Conservation (phyloP, 306 rosid genomes). For the Prunus fruticosa region DNA sequence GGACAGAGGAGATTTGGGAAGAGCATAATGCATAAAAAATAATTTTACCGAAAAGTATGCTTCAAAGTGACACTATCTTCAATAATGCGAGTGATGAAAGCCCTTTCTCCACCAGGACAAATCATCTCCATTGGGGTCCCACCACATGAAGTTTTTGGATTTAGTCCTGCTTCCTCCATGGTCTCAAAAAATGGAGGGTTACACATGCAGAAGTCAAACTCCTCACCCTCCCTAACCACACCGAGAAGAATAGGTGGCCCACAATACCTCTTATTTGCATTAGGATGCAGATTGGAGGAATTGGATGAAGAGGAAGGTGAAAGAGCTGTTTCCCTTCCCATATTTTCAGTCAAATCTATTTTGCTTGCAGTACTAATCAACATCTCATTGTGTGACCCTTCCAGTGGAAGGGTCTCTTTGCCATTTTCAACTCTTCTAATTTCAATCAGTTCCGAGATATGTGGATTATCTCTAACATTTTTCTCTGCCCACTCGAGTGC, state of each 20-base stretch:
- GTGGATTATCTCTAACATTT: conserved; percentile 65
- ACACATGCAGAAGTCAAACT: conserved; percentile 95
- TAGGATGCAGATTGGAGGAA: conserved; percentile 31
- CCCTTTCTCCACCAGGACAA: conserved; percentile 87
- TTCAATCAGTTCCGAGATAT: conserved; percentile 66
- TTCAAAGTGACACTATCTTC: conserved; percentile 67
- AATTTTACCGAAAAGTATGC: conserved; percentile 55
- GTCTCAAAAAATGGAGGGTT: conserved; percentile 91
- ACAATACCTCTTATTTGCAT: conserved; percentile 33
- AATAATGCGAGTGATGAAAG: conserved; percentile 69
- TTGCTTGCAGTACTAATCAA: conserved; percentile 14
- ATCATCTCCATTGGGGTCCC: conserved; percentile 81
- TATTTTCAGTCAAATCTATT: conserved; percentile 15
- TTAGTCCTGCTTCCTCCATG: conserved; percentile 80
- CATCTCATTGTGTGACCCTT: conserved; percentile 29
- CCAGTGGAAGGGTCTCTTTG: conserved; percentile 15
- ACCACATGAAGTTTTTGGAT: conserved; percentile 87
- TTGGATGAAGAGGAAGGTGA: conserved; percentile 33
- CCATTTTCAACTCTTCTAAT: conserved; percentile 62
- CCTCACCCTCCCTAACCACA: conserved; percentile 68
- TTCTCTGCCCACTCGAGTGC: conserved; percentile 84
- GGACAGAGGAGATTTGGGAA: neutral
- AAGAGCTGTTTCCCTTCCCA: conserved; percentile 26
- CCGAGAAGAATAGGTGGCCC: conserved; percentile 80
- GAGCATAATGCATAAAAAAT: conserved; percentile 2